A percentile compares a stretch with the other conserved stretches of the same genome.
Evolutionary conservation across 805 yeast species (phyloP).

Genomic region (Cyberlindnera mrakii): DNA sequence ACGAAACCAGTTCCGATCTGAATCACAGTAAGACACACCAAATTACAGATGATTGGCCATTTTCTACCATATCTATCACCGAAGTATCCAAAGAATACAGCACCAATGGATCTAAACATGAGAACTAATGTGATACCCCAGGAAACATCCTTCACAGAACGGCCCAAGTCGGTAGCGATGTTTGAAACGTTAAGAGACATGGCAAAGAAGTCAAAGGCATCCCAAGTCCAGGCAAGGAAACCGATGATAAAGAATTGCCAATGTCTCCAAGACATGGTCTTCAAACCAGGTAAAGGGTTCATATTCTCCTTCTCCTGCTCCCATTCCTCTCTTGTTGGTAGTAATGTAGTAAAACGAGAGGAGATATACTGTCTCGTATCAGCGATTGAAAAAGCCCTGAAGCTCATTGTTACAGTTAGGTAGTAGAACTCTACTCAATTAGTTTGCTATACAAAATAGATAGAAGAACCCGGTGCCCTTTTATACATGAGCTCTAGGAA

Average conservation of each 20-base stretch:
- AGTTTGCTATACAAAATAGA: too few relatives aligned
- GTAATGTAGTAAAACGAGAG: constrained; percentile 44
- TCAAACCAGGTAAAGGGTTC: constrained; percentile 61
- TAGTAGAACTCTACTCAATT: too few relatives aligned
- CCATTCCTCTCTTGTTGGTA: constrained; percentile 38
- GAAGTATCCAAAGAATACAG: constrained; percentile 50
- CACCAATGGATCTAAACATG: constrained; percentile 65
- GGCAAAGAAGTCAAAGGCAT: constrained; percentile 58
- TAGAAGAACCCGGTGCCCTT: too few relatives aligned
- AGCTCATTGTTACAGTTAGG: constrained; percentile 5
- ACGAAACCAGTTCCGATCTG: constrained; percentile 64
- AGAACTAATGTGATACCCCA: constrained; percentile 58
- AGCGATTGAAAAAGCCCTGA: constrained; percentile 5
- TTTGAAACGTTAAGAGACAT: constrained; percentile 45
- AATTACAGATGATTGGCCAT: constrained; percentile 46
- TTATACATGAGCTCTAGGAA: too few relatives aligned
- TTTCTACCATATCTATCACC: constrained; percentile 60
- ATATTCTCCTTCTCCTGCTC: constrained; percentile 32
- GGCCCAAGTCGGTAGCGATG: constrained; percentile 41
- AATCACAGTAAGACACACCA: constrained; percentile 40
- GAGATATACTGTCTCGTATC: constrained; percentile 10
- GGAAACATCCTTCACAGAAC: constrained; percentile 44
- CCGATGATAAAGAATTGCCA: constrained; percentile 54
- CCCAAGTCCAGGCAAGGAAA: constrained; percentile 58
- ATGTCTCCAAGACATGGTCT: constrained; percentile 38